phyloP scores from a whole-genome alignment of 345 rosid genomes.

The Excoecaria cochinchinensis region DNA sequence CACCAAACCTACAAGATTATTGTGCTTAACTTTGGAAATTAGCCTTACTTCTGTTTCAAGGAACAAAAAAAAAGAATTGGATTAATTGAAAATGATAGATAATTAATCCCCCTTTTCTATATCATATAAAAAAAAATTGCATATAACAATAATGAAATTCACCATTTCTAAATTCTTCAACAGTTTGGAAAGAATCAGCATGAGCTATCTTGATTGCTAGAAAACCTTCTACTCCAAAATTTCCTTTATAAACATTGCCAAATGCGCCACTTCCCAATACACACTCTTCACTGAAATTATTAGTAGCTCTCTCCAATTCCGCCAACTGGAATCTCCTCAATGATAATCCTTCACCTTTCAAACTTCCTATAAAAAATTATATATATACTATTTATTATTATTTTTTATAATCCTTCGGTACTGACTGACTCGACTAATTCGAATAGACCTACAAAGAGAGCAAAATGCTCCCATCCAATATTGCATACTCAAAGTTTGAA shows the following conservation, averaged over 20 bases:
- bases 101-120: too few relatives aligned
- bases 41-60: conserved; percentile 55
- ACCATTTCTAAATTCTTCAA: conserved; percentile 65
- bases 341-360: conserved; percentile 32
- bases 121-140: too few relatives aligned
- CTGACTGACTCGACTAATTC: background rate
- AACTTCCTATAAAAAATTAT: conserved; percentile 21
- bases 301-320: conserved; percentile 48
- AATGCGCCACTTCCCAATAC: conserved; percentile 58
- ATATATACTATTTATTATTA: background rate
- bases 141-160: too few relatives aligned
- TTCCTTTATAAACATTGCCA: conserved; percentile 53
- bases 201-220: conserved; percentile 63
- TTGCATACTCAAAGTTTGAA: too few relatives aligned
- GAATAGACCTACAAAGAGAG: too few relatives aligned
- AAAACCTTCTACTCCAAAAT: conserved; percentile 35
- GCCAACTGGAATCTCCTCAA: conserved; percentile 43
- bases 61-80: conserved; percentile 17
- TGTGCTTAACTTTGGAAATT: conserved; percentile 50
- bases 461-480: too few relatives aligned
- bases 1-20: conserved; percentile 52
- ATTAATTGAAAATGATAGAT: too few relatives aligned
- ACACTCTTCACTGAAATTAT: conserved; percentile 47
- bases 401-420: background rate
- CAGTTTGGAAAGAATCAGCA: conserved; percentile 45